phyloP scores from a whole-genome alignment of 495 filamentous ascomycete genomes.

The Tuber magnatum region DNA sequence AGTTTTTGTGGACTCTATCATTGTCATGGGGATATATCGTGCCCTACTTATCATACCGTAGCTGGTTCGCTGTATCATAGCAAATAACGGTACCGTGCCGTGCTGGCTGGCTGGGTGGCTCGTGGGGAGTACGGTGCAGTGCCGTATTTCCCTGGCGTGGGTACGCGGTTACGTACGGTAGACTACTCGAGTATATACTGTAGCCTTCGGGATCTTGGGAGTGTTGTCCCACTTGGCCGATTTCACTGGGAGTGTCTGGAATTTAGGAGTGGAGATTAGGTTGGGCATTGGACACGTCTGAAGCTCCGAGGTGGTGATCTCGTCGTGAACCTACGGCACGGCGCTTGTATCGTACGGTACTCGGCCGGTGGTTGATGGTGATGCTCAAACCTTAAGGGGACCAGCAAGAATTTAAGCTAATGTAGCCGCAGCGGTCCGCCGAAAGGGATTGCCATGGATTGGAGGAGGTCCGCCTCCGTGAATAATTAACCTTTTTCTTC shows the following conservation, averaged over 20 bases:
- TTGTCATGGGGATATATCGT: neutral
- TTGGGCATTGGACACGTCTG: neutral
- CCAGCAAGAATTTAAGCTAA: neutral
- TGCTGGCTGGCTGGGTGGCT: neutral
- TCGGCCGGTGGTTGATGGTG: too few relatives aligned
- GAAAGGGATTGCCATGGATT: neutral
- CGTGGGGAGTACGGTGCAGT: too few relatives aligned
- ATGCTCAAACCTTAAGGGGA: neutral
- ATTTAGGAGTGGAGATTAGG: neutral
- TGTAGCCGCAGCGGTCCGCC: neutral
- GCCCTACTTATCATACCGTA: too few relatives aligned
- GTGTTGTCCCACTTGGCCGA: neutral
- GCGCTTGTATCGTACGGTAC: neutral
- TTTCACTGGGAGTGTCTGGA: neutral
- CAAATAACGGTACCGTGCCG: neutral
- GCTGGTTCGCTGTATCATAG: neutral
- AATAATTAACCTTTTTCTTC: neutral
- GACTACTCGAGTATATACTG: neutral
- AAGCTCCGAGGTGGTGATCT: neutral
- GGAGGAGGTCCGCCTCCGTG: neutral
- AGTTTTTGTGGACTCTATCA: neutral
- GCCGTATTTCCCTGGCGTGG: too few relatives aligned
- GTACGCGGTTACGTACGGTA: too few relatives aligned
- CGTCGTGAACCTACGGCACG: neutral
- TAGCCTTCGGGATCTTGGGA: neutral